Base-by-base conservation (phyloP, 208 protist species). In the Strigomonas galati region DNA sequence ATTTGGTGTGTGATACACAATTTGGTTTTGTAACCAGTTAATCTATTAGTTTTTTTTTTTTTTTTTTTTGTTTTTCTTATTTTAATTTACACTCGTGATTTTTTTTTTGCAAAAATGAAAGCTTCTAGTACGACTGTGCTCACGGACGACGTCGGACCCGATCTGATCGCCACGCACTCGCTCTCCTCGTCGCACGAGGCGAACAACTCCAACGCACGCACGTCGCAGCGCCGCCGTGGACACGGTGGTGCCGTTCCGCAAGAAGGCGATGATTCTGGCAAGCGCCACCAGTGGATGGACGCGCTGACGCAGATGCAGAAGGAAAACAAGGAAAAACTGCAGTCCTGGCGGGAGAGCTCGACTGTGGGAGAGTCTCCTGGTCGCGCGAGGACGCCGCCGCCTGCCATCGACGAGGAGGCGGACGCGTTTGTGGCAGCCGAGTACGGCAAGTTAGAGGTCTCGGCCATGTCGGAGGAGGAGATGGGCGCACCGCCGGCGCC, bases 271-370 rank as follows among this genome's bases (percentile, higher is more conserved):
- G 71, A 73, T 3, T 35, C 40, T 10, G 24, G n/a, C 5, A 65
- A 73, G 49, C 72, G 62, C 23, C 49, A 62, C 1, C 72, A 81
- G 37, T 82, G 75, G 75, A 65, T 82, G 52, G 54, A 69, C 53
- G 69, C 73, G 15, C 72, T 93, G 28, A 82, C 85, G 64, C 69
- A 71, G 51, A 91, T 94, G 84, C 84, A 87, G 65, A 65, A 54
- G 48, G 85, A 91, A 66, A 91, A 94, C 63, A 78, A 84, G 51
- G 81, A 85, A 10, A 73, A 77, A 19, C 73, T 91, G 71, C 48
- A 72, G 1, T 76, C 74, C 17, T 44, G 67, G 10, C 69, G 61
- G 44, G 46, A 51, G 12, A 66, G 64, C 21, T 65, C 73, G 30
- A 49, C 26, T 1, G 27, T 17, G 32, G 72, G 71, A 4, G 63